These are phyloP conservation scores for Blastocystis sp. DNA, from an alignment of 352 stramenopile species.

Conservation along the genomic window DNA sequence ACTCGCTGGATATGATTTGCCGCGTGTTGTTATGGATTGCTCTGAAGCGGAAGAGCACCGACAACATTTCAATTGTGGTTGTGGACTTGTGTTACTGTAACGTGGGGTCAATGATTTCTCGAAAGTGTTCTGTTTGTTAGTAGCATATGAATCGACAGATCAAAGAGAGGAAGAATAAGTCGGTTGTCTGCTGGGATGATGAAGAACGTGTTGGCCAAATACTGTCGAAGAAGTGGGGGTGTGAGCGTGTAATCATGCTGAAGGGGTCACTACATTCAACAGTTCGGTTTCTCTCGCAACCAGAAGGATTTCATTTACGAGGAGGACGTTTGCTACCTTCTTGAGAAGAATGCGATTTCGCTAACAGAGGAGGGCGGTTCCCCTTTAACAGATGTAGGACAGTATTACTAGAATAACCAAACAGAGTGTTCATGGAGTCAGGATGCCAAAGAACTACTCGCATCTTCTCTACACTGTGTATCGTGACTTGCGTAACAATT, in stretches of 20 bases:
- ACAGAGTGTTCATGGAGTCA: not conserved
- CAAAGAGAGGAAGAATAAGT: not conserved
- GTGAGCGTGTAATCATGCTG: not conserved
- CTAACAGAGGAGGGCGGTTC: not conserved
- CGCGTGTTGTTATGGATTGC: constrained; percentile 38
- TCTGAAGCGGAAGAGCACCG: not conserved
- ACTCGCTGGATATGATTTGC: constrained; percentile 17
- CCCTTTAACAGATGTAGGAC: not conserved
- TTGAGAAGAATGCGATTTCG: not conserved
- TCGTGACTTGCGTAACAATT: not conserved
- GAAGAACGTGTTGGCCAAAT: not conserved
- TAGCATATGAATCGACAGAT: not conserved
- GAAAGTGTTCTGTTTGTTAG: constrained; percentile 17
- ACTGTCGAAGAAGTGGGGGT: not conserved
- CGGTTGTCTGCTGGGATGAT: not conserved
- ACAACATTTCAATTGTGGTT: constrained; percentile 37
- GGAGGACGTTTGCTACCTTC: constrained; percentile 13
- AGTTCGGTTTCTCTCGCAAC: not conserved
- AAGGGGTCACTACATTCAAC: constrained; percentile 10
- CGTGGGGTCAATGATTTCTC: not conserved
- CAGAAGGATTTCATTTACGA: not conserved
- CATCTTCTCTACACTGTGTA: not conserved
- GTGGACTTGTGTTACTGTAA: constrained; percentile 32
- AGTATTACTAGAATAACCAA: not conserved
- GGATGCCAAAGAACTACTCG: not conserved